Base-by-base conservation (phyloP, 495 filamentous ascomycete species). In the Penicillium odoratum region DNA sequence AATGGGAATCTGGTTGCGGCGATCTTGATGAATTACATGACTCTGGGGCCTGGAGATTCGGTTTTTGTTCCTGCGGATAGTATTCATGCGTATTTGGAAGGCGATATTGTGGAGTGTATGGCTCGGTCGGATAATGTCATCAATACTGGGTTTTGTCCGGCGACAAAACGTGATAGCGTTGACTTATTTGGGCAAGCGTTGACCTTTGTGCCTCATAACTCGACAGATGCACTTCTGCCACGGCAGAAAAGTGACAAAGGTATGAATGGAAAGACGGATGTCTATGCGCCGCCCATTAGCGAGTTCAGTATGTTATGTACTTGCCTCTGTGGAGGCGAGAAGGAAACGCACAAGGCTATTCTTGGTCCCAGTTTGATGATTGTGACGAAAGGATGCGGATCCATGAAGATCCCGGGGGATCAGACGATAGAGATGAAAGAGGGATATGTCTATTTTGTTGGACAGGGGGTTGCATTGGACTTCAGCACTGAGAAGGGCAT, bases 31-130 rank as follows among this genome's bases (percentile, higher is more conserved):
- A 94, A 93, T 69, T 93, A 83, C 58, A 66, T 94, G 34, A 78
- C 79, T 6, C 78, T 92, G 10, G 62, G 78, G 5, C 77, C 85
- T 3, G 88, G 88, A 13, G 83, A 92, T 42, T 80, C 85, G 3
- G 79, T 93, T 45, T 90, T 81, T 65, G 87, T 93, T 28, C 90
- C 89, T 1, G 87, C 87, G 13, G 88, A 93, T 59, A 88, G 86
- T 16, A 89, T 92, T 52, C 88, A 93, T 62, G 89, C 89, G 2
- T 92, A 92, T 66, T 69, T 93, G 3, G 81, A 81, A 45, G 91
- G 91, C 0, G 87, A 92, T 69, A 90, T 93, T 48, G 83, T 94
- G 55, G 89, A 93, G 68, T 92, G 90, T 74, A 93, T 94, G 89
- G 89, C 89, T 3, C 84, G 90, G 21, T 87, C 82, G 33, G 87